A percentile compares a stretch with the other conserved stretches of the same genome.
Evolutionary conservation across 2,329 filamentous ascomycete species (phyloP).

Genomic region (Lachnellula willkommii): DNA sequence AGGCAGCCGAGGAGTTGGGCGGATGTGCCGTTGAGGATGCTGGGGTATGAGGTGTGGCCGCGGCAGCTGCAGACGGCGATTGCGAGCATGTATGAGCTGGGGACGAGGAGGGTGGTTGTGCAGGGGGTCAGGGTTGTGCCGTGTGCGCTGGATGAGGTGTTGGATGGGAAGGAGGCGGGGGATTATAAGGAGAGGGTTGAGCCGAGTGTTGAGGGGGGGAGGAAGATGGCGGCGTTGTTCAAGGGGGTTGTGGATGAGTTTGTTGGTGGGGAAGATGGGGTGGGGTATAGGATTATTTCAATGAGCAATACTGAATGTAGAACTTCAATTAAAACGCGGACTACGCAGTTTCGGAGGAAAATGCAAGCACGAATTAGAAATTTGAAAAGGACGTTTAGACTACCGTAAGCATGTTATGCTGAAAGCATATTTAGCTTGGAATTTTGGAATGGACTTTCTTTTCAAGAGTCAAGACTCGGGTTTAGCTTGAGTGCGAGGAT

Average conservation of each 20-base stretch:
- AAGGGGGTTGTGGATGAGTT: conserved; percentile 5
- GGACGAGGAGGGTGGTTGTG: conserved; percentile 10
- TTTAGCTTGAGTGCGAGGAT: too few relatives aligned
- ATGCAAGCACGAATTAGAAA: too few relatives aligned
- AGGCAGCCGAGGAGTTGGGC: conserved; percentile 11
- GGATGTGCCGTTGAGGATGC: conserved; percentile 6
- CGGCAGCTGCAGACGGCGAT: conserved; percentile 13
- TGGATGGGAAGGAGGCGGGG: conserved; percentile 12
- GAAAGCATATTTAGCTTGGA: too few relatives aligned
- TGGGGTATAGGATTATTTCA: neutral
- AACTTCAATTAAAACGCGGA: too few relatives aligned
- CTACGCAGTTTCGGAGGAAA: too few relatives aligned
- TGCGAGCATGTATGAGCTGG: conserved; percentile 11
- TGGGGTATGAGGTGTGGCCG: conserved; percentile 15
- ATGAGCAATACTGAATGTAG: too few relatives aligned
- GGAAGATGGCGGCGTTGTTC: conserved; percentile 12
- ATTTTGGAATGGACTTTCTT: too few relatives aligned
- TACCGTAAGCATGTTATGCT: too few relatives aligned
- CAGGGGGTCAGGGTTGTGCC: conserved; percentile 10
- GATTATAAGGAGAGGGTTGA: conserved; percentile 17
- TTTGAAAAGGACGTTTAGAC: too few relatives aligned
- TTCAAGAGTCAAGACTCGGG: too few relatives aligned
- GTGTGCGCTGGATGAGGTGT: conserved; percentile 12
- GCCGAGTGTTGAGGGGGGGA: conserved; percentile 14
- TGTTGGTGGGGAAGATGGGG: neutral